A percentile compares a stretch with the other conserved stretches of the same genome.
Conservation (phyloP, 495 filamentous ascomycete genomes). For the Oidiodendron maius region DNA sequence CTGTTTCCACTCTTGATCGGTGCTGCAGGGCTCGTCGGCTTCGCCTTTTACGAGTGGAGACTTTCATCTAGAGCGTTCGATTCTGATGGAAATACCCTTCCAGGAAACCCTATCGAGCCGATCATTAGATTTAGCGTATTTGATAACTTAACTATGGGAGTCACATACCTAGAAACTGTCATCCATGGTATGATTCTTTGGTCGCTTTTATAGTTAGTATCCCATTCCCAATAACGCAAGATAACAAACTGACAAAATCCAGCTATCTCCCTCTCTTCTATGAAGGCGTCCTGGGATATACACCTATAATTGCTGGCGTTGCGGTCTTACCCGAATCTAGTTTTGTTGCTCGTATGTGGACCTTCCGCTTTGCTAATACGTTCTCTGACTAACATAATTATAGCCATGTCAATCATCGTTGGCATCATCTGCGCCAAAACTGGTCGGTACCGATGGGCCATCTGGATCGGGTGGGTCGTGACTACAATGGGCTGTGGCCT, state of each 20-base stretch:
- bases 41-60: slow-evolving; percentile 44
- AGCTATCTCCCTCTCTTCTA: slow-evolving; percentile 55
- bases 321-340: slow-evolving; percentile 54
- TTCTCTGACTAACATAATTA: slow-evolving; percentile 21
- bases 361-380: slow-evolving; percentile 22
- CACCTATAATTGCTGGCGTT: slow-evolving; percentile 52
- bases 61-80: slow-evolving; percentile 27
- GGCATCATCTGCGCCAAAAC: slow-evolving; percentile 43
- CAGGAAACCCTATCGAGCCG: slow-evolving; percentile 25
- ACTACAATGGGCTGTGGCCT: slow-evolving; percentile 41
- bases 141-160: slow-evolving; percentile 31
- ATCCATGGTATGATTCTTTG: slow-evolving; percentile 45
- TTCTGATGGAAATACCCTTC: slow-evolving; percentile 9
- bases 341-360: slow-evolving; percentile 19
- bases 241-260: background rate
- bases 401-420: slow-evolving; percentile 40
- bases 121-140: slow-evolving; percentile 42
- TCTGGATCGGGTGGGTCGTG: slow-evolving; percentile 50
- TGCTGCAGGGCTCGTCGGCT: slow-evolving; percentile 29
- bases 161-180: slow-evolving; percentile 35
- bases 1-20: slow-evolving; percentile 54
- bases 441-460: slow-evolving; percentile 43
- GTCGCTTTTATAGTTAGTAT: slow-evolving; percentile 51
- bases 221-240: background rate
- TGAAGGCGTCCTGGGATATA: slow-evolving; percentile 53